Evolutionary conservation across 129 eudicot species (phyloP), one percentile per base, ranked within the genome.

Genomic region (Scalesia atractyloides): DNA sequence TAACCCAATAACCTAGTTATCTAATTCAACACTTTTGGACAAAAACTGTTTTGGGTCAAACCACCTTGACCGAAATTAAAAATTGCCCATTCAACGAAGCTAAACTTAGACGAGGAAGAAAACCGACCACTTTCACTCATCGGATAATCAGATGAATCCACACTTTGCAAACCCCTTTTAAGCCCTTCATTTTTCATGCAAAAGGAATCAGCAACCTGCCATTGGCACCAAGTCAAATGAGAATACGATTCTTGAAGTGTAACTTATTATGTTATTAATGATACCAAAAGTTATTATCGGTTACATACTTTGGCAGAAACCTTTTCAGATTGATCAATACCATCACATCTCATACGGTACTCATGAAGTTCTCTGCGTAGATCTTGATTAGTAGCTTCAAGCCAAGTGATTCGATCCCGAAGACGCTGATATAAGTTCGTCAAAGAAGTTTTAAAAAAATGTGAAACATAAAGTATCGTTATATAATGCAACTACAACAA

Each of bases 311-410:
- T 82, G 44, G 66, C 41, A 79, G 66, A 36, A 62, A 72, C 82
- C 57, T 80, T 80, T 68, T 81, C 91, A 52, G 69, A 80, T 33
- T 84, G 87, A 69, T 84, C 94, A 48, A 62, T 68, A 50, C 65
- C 80, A 68, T 71, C 24, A 7, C 84, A 71, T 76, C 87, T 86
- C 68, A 68, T 86, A 15, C 95, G 96, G 65, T 83, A 86, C 69
- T 68, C 84, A 66, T 82, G 89, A 47, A 95, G 96, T 79, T 95
- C 91, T 15, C 89, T 86, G 64, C 88, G 83, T 53, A 95, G 88
- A 82, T 95, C 87, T 82, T 86, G 94, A 80, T 95, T 95, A 66
- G 89, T 91, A 66, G 94, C 86, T 84, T 95, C 99, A 73, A 95
- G 96, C 97, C 96, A 86, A 60, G 95, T 64, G 80, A 95, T 91